Conservation (phyloP, 495 filamentous ascomycete species). For the Talaromyces liani region DNA sequence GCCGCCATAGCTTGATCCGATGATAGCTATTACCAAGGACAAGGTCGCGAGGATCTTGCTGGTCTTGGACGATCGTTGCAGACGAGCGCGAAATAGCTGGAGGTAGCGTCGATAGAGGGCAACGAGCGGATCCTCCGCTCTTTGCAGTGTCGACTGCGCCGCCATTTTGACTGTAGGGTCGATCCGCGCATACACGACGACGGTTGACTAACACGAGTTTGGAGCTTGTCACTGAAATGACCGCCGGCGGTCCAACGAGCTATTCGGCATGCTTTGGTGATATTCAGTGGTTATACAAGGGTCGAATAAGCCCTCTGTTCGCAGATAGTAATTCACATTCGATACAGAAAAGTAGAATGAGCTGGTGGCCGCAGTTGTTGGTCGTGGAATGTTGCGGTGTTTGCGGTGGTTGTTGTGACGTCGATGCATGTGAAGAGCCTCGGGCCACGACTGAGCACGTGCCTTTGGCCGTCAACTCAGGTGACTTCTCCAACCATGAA, state of each 20-base stretch:
- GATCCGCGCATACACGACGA: not conserved
- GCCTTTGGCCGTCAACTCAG: not conserved
- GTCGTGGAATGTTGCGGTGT: not conserved
- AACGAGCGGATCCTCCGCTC: slow-evolving; percentile 60
- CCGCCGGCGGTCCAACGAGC: not conserved
- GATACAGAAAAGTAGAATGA: not conserved
- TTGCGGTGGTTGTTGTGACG: not conserved
- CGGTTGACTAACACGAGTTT: too few species aligned
- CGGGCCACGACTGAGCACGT: not conserved
- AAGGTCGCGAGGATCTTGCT: slow-evolving; percentile 69
- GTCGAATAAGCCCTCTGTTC: not conserved
- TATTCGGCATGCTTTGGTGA: not conserved
- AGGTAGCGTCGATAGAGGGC: slow-evolving; percentile 61
- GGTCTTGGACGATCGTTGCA: slow-evolving; percentile 55
- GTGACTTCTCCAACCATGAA: not conserved
- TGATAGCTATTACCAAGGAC: slow-evolving; percentile 64
- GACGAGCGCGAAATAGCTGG: slow-evolving; percentile 49
- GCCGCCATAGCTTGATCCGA: slow-evolving; percentile 66
- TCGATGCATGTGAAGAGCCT: slow-evolving; percentile 4
- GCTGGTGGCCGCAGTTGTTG: not conserved
- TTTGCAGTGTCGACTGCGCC: slow-evolving; percentile 74
- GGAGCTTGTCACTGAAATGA: not conserved
- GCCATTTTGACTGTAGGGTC: slow-evolving; percentile 51
- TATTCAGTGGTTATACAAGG: not conserved
- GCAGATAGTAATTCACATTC: not conserved